These are phyloP conservation scores for Phytophthora nicotianae DNA, from an alignment of 352 stramenopile species.

Conservation along the genomic window DNA sequence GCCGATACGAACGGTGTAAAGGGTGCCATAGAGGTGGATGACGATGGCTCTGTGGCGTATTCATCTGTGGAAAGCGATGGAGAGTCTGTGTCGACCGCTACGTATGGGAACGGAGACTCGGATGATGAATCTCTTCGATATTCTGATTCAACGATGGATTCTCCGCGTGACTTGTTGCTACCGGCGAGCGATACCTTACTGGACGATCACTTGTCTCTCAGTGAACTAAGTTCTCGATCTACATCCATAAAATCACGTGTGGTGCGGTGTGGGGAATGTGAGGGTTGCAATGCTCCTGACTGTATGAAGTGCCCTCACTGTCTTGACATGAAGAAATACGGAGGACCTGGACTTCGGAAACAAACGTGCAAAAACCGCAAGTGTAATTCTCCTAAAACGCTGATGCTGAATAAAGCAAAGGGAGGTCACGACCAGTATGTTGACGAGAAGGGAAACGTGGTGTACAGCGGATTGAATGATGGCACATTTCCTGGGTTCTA, in stretches of 20 bases:
- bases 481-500: conserved; percentile 37
- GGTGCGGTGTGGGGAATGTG: conserved; percentile 78
- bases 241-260: conserved; percentile 56
- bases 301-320: conserved; percentile 83
- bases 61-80: conserved; percentile 64
- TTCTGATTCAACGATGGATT: conserved; percentile 38
- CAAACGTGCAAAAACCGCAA: conserved; percentile 85
- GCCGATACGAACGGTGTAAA: conserved; percentile 37
- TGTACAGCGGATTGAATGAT: conserved; percentile 35
- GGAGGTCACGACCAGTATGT: conserved; percentile 57
- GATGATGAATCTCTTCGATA: conserved; percentile 36
- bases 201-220: conserved; percentile 45
- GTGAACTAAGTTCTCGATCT: conserved; percentile 42
- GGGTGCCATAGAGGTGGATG: conserved; percentile 47
- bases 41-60: conserved; percentile 46
- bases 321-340: conserved; percentile 88
- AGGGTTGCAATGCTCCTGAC: conserved; percentile 69
- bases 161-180: conserved; percentile 43
- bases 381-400: conserved; percentile 71
- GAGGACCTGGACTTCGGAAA: conserved; percentile 76
- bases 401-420: conserved; percentile 70
- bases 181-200: conserved; percentile 42
- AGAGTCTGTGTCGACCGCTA: conserved; percentile 44
- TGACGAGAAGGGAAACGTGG: conserved; percentile 52
- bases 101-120: conserved; percentile 30